Evolutionary conservation across 2,329 filamentous ascomycete genomes (phyloP), one percentile per base, ranked within the genome.

Genomic region (Ambrosiella cleistominuta): DNA sequence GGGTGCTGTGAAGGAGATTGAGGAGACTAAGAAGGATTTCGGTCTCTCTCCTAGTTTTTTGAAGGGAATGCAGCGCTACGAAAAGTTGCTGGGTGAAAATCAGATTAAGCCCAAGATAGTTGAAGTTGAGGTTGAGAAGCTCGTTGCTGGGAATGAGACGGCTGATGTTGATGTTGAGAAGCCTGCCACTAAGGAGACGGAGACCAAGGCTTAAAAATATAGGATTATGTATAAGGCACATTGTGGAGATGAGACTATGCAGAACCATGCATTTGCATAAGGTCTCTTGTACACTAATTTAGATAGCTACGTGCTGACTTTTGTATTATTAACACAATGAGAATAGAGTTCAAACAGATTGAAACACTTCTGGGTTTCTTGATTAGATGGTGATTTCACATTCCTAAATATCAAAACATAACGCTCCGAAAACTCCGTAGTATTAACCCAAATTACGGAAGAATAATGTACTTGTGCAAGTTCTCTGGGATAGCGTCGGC

Each of bases 381-480:
- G 49, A 51, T 51, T 51, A 51, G 19, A 19, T 51, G 19, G 8
- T 13, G n/a, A 7, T 35, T 8, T 37, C 19, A 13, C 19, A 51
- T 54, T 8, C n/a, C 11, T 27, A 53, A 2, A 27, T 27, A 27
- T 27, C 1, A 38, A 11, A 49, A 44, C 9, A 15, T 9, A 17
- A 35, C 37, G 36, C 50, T 50, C 54, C 54, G 42, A 56, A 42
- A n/a, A n/a, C 40, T 42, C 40, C 40, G 40, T 42, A 3, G n/a
- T 12, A 42, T 42, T 7, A 42, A 27, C 3, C 3, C 27, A 27
- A 27, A 27, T 45, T 72, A 95, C 63, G 87, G 86, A 70, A 97
- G 73, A 62, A 97, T 90, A 70, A 96, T 94, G 71, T 98, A 97
- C 77, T 89, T 95, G 69, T 86, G 80, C 68, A 97, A 70, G 67